Evolutionary conservation across 257 asterid genomes (phyloP).

Genomic region (Cordia subcordata): DNA sequence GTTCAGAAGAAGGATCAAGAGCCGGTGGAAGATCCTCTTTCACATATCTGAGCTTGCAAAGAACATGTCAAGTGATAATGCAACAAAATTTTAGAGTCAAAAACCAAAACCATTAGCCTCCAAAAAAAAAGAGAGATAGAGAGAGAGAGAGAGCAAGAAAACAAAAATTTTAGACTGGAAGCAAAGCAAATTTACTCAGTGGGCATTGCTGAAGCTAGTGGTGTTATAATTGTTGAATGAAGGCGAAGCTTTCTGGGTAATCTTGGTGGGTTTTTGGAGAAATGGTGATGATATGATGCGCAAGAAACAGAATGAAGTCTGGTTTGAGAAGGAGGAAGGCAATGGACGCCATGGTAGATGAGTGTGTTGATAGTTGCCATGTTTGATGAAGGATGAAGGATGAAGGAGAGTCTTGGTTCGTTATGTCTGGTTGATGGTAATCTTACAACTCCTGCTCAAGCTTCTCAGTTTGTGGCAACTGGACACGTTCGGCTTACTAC

Average conservation of each 20-base stretch:
- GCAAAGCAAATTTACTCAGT: constrained; percentile 33
- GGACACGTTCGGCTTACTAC: no score
- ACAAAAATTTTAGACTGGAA: neutral
- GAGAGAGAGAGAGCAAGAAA: no score
- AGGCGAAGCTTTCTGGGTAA: constrained; percentile 18
- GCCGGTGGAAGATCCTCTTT: constrained; percentile 63
- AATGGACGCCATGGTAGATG: constrained; percentile 21
- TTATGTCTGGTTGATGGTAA: no score
- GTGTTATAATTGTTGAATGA: constrained; percentile 16
- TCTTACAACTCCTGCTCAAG: no score
- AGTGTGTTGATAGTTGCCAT: constrained; percentile 32
- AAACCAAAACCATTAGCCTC: neutral
- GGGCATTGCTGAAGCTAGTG: constrained; percentile 28
- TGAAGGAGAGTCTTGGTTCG: no score
- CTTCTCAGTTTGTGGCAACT: no score
- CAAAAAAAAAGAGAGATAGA: no score
- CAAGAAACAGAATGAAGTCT: neutral
- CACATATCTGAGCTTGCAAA: constrained; percentile 23
- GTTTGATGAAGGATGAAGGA: neutral
- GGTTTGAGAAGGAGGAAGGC: neutral
- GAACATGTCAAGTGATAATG: neutral
- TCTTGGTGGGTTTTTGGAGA: constrained; percentile 13
- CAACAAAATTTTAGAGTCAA: constrained; percentile 1
- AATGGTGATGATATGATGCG: constrained; percentile 1
- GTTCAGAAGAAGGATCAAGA: constrained; percentile 79